A percentile compares a stretch with the other conserved stretches of the same genome.
These are phyloP conservation scores for Trichoderma afroharzianum DNA, from an alignment of 2,329 filamentous ascomycete species.

Conservation along the genomic window DNA sequence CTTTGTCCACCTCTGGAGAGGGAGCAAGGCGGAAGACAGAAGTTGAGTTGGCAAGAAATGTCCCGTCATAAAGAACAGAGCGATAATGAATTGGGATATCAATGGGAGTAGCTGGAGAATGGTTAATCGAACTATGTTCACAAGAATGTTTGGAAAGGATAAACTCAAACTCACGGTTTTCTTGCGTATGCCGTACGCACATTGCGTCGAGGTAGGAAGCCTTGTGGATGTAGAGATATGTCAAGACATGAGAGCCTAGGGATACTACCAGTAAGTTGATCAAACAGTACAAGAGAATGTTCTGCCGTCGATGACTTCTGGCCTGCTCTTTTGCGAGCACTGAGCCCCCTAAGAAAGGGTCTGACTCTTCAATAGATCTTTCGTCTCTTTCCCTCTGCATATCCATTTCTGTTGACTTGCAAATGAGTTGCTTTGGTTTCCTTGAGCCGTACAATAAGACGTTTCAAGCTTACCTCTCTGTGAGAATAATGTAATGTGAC, in stretches of 20 bases:
- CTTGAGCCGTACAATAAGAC: neutral
- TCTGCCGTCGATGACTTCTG: neutral
- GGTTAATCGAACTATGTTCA: neutral
- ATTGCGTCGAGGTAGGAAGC: conserved; percentile 3
- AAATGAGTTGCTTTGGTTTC: neutral
- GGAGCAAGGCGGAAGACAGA: neutral
- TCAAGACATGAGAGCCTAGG: neutral
- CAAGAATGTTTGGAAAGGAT: neutral
- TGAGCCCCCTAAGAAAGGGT: neutral
- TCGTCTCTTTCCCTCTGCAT: conserved; percentile 1
- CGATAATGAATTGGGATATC: conserved; percentile 9
- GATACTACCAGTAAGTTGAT: neutral
- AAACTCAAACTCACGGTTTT: neutral
- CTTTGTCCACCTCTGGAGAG: conserved; percentile 1
- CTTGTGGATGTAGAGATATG: neutral
- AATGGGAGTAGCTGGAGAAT: neutral
- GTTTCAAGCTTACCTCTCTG: neutral
- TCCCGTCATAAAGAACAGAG: conserved; percentile 1
- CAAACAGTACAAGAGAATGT: neutral
- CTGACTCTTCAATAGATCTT: neutral
- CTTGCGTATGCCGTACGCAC: conserved; percentile 4
- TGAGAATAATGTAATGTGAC: neutral
- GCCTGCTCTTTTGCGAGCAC: neutral
- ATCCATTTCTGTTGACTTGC: neutral
- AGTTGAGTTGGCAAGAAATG: conserved; percentile 8